Percentiles rank a stretch among this genome's conserved stretches.
Conservation (phyloP, 2,329 filamentous ascomycete genomes). For the Cephalotrichum gorgonifer region DNA sequence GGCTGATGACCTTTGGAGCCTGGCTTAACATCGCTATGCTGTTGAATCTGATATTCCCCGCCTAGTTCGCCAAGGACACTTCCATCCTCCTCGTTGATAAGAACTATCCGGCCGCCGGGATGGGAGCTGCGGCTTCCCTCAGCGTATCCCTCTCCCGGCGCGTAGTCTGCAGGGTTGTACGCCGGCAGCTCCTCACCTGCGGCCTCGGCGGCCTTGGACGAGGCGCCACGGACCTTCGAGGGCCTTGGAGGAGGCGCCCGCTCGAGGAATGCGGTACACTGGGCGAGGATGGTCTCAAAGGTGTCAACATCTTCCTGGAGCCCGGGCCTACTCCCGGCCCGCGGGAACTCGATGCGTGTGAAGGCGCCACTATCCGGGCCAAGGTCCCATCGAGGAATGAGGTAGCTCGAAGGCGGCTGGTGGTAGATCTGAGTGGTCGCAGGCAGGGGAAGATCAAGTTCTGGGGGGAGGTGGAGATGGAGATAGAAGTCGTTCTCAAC, state of each 20-base stretch:
- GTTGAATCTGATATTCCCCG: conserved; percentile 70
- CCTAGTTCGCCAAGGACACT: conserved; percentile 88
- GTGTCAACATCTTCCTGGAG: conserved; percentile 90
- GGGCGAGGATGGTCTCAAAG: conserved; percentile 95
- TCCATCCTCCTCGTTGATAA: conserved; percentile 92
- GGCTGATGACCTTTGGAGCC: conserved; percentile 98
- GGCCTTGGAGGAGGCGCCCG: conserved; percentile 55
- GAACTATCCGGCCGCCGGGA: conserved; percentile 66
- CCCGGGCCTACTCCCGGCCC: conserved; percentile 57
- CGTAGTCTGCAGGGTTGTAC: conserved; percentile 78
- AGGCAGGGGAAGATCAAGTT: conserved; percentile 85
- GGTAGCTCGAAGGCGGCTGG: conserved; percentile 82
- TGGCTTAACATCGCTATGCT: conserved; percentile 63
- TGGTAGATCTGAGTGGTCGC: conserved; percentile 97
- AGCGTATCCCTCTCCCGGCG: conserved; percentile 69
- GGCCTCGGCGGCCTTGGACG: conserved; percentile 29
- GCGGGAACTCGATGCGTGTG: conserved; percentile 83
- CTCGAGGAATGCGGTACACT: conserved; percentile 93
- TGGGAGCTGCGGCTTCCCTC: conserved; percentile 46
- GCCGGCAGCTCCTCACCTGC: conserved; percentile 37
- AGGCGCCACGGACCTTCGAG: conserved; percentile 11
- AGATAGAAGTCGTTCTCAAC: conserved; percentile 92
- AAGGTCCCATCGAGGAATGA: conserved; percentile 92
- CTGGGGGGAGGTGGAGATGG: conserved; percentile 86
- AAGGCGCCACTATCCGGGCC: conserved; percentile 83